A percentile compares a stretch with the other conserved stretches of the same genome.
These are phyloP conservation scores for Ustilago loliicola DNA, from an alignment of 1,284 basidiomycete species.

Conservation along the genomic window DNA sequence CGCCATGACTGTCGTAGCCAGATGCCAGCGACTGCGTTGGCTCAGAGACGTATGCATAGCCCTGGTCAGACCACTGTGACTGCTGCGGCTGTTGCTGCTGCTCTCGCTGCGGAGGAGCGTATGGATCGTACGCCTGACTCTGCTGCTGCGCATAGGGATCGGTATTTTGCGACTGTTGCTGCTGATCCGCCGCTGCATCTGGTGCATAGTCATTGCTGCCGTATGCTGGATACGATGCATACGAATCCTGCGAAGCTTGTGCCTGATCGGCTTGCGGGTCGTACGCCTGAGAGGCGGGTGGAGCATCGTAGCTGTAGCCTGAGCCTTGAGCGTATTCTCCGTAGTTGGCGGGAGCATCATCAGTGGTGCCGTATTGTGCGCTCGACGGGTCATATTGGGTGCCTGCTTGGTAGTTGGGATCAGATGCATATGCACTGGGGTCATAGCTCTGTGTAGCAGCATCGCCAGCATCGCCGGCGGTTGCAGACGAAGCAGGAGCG, in stretches of 20 bases:
- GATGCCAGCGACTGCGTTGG: not conserved
- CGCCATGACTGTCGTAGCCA: constrained; percentile 12
- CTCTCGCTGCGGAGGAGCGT: constrained; percentile 9
- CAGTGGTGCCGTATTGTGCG: constrained; percentile 14
- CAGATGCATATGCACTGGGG: constrained; percentile 19
- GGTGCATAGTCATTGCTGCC: constrained; percentile 12
- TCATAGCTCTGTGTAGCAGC: constrained; percentile 24
- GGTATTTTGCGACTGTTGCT: constrained; percentile 7
- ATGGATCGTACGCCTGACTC: not conserved
- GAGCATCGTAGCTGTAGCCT: constrained; percentile 20
- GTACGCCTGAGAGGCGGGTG: constrained; percentile 18
- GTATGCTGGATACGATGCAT: constrained; percentile 19
- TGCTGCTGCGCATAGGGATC: constrained; percentile 24
- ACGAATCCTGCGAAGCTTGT: constrained; percentile 15
- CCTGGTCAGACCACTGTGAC: constrained; percentile 19
- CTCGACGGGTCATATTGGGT: constrained; percentile 13
- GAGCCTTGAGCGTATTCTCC: constrained; percentile 16
- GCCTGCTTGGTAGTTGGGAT: constrained; percentile 12
- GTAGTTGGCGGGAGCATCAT: constrained; percentile 13
- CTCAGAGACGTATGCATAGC: constrained; percentile 11
- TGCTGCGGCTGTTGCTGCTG: constrained; percentile 21
- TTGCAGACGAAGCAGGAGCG: constrained; percentile 21
- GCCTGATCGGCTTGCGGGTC: constrained; percentile 9
- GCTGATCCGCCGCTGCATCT: constrained; percentile 4
- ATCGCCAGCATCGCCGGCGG: not conserved